Conservation (phyloP, 805 yeast genomes). For the Candida glaebosa region DNA sequence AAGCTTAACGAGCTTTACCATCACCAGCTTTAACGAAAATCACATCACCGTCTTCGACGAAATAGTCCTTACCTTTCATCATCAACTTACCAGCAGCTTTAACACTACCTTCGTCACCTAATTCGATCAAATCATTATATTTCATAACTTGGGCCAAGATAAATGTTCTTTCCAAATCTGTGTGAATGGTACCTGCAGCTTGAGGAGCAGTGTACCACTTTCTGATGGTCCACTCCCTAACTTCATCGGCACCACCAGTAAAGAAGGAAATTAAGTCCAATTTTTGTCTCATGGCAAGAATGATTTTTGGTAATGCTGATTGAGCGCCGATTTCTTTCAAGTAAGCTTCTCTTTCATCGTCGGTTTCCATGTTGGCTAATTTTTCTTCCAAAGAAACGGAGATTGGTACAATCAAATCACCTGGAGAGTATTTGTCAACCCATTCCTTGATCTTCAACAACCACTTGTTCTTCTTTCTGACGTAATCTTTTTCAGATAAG, state of each 20-base stretch:
- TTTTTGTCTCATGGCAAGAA: constrained; percentile 81
- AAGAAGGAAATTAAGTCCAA: constrained; percentile 88
- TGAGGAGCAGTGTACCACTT: constrained; percentile 93
- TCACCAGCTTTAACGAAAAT: constrained; percentile 92
- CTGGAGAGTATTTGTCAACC: constrained; percentile 86
- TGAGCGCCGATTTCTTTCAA: constrained; percentile 68
- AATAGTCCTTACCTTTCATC: constrained; percentile 92
- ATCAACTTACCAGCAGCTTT: constrained; percentile 85
- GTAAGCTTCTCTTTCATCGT: constrained; percentile 76
- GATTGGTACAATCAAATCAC: constrained; percentile 83
- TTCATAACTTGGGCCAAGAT: constrained; percentile 92
- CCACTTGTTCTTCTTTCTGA: constrained; percentile 86
- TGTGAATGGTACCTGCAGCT: constrained; percentile 98
- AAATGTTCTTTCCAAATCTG: constrained; percentile 91
- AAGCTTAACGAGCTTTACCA: constrained; percentile 61
- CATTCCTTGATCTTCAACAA: constrained; percentile 79
- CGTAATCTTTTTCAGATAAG: constrained; percentile 83
- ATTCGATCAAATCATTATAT: constrained; percentile 71
- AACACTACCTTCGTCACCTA: constrained; percentile 72
- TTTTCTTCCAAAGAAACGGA: constrained; percentile 91
- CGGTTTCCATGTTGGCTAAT: constrained; percentile 81
- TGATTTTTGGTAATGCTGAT: constrained; percentile 83
- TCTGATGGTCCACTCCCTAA: constrained; percentile 97
- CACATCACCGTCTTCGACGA: constrained; percentile 92
- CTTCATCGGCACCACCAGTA: constrained; percentile 95